phyloP scores from a whole-genome alignment of 306 rosid genomes.

The Sindora glabra region DNA sequence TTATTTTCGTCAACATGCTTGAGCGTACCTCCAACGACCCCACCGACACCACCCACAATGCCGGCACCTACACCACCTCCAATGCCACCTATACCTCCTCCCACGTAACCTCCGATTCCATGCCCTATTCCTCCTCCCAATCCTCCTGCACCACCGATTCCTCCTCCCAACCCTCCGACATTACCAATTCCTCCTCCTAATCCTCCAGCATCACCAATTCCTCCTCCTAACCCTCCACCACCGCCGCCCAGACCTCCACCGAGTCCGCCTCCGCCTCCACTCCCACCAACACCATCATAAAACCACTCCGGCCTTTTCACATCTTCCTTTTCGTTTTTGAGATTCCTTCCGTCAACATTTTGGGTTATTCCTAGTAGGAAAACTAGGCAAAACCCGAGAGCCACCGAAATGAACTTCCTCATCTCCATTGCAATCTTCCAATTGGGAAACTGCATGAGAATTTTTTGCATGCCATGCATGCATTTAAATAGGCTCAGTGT shows the following conservation, averaged over 20 bases:
- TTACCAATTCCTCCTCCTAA: slow-evolving; percentile 14
- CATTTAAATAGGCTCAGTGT: slow-evolving; percentile 18
- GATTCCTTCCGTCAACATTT: slow-evolving; percentile 29
- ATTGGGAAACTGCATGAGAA: not conserved
- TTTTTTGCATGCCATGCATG: slow-evolving; percentile 11
- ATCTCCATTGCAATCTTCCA: slow-evolving; percentile 2
- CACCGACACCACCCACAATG: slow-evolving; percentile 20
- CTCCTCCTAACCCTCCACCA: slow-evolving; percentile 9
- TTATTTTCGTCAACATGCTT: slow-evolving; percentile 20
- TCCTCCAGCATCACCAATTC: slow-evolving; percentile 1
- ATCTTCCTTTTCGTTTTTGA: slow-evolving; percentile 24
- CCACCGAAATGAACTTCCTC: slow-evolving; percentile 26
- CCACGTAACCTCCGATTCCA: not conserved
- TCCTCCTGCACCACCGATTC: slow-evolving; percentile 19
- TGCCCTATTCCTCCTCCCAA: too few species aligned
- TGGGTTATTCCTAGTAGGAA: slow-evolving; percentile 17
- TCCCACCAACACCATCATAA: slow-evolving; percentile 15
- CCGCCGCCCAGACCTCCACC: slow-evolving; percentile 7
- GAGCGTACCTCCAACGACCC: not conserved
- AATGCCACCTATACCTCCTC: slow-evolving; percentile 17
- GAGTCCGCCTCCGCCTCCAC: not conserved
- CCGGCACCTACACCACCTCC: slow-evolving; percentile 23
- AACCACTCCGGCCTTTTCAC: slow-evolving; percentile 39
- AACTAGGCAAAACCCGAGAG: slow-evolving; percentile 24
- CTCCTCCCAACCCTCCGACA: slow-evolving; percentile 1